Base-by-base conservation (phyloP, 495 filamentous ascomycete genomes). In the Apiosordaria backusii region DNA sequence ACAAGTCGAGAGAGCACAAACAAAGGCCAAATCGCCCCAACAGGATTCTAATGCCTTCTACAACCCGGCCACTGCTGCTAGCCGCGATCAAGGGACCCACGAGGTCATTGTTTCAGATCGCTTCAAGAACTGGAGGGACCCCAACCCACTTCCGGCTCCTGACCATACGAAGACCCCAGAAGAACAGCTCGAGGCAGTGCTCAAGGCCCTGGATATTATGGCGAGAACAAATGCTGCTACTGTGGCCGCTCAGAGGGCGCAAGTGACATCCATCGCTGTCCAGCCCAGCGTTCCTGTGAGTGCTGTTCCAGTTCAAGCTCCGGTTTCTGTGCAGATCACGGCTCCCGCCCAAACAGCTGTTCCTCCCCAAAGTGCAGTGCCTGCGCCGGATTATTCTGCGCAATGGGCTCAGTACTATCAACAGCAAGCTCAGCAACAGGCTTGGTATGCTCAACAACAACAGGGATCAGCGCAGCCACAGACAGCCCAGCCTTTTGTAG, bases 41-140 rank as follows among this genome's bases (percentile, higher is more conserved):
- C 65, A 60, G 35, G 53, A 50, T 16, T 23, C 40, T 19, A 27
- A 57, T 13, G 5, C 13, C 5, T 67, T 68, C 53, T 59, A 52
- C 24, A 55, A 68, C 4, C 24, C 62, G 18, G 54, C 58, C 1
- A 60, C 22, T 16, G 65, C 66, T 1, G 66, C 65, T 10, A 50
- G 21, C 6, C 71, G 73, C 9, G 72, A 76, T 52, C 69, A 73
- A 24, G 57, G 74, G 4, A 74, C 76, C 9, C 60, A 70, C 7
- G 59, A 67, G 19, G 68, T 79, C 3, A 71, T 83, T 3, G 61
- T 45, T 7, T 81, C 80, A 1, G 74, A 79, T 18, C 70, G 71
- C 29, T 70, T 68, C 21, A 78, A 72, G 61, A 71, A 74, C 55
- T 83, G 73, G 61, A 64, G 69, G 27, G 69, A 75, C 22, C 35